These are phyloP conservation scores for Nicotiana attenuata DNA, from an alignment of 257 asterid genomes.

Conservation along the genomic window DNA sequence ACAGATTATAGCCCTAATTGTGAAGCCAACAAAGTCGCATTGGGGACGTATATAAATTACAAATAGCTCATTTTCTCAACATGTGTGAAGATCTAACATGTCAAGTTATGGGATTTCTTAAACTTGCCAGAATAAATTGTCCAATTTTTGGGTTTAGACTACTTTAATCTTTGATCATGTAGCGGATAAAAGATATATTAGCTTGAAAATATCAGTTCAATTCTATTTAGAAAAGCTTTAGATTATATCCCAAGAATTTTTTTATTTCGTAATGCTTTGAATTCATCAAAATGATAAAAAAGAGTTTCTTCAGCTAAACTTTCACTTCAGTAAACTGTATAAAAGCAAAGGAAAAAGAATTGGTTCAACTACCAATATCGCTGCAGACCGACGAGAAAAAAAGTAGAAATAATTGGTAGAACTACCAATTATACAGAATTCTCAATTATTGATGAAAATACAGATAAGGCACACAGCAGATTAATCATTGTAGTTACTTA, in stretches of 20 bases:
- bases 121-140: too few relatives aligned
- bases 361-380: neutral
- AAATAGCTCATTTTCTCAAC: too few relatives aligned
- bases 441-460: neutral
- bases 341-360: neutral
- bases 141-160: too few relatives aligned
- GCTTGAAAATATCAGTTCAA: too few relatives aligned
- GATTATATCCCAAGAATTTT: neutral
- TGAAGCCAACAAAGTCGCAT: too few relatives aligned
- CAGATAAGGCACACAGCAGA: neutral
- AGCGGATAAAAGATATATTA: too few relatives aligned
- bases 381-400: neutral
- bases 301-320: neutral
- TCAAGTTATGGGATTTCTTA: too few relatives aligned
- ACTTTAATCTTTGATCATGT: too few relatives aligned
- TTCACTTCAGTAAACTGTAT: neutral
- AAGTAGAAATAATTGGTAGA: conserved; percentile 6
- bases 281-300: neutral
- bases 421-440: conserved; percentile 4
- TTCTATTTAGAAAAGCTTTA: neutral
- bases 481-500: neutral
- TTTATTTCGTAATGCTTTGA: neutral
- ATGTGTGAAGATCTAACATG: too few relatives aligned
- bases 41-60: too few relatives aligned
- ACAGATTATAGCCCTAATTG: too few relatives aligned